Evolutionary conservation across 1,284 basidiomycete genomes (phyloP).

Genomic region (Austroboletus novae-zelandiae): DNA sequence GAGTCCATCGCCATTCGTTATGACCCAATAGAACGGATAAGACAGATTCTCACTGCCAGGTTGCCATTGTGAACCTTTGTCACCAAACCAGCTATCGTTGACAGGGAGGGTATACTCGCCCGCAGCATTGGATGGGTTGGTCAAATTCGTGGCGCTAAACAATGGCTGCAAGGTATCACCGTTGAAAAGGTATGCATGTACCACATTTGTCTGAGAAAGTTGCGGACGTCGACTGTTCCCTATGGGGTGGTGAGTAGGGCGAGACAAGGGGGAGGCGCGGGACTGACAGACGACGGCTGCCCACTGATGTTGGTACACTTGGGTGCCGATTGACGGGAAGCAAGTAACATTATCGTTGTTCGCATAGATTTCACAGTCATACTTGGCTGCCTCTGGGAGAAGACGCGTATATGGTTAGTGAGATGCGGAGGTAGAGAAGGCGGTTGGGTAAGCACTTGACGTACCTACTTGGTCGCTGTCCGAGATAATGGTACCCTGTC

Average conservation of each 20-base stretch:
- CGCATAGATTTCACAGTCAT: conserved; percentile 38
- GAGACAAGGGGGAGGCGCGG: conserved; percentile 3
- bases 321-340: conserved; percentile 53
- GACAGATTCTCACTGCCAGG: conserved; percentile 46
- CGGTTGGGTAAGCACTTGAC: conserved; percentile 23
- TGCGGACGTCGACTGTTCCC: conserved; percentile 53
- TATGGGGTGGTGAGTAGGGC: conserved; percentile 29
- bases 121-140: conserved; percentile 53
- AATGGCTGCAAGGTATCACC: conserved; percentile 57
- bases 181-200: conserved; percentile 71
- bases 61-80: conserved; percentile 48
- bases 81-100: conserved; percentile 74
- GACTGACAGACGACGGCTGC: conserved; percentile 73
- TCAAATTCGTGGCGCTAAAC: conserved; percentile 37
- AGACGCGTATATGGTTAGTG: conserved; percentile 7
- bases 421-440: conserved; percentile 4
- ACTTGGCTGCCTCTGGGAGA: conserved; percentile 32
- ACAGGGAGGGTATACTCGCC: conserved; percentile 56
- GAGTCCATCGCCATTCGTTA: conserved; percentile 53
- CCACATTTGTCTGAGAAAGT: conserved; percentile 42
- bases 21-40: conserved; percentile 72
- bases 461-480: conserved; percentile 43
- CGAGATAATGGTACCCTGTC: conserved; percentile 34
- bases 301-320: conserved; percentile 66
- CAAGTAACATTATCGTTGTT: conserved; percentile 72